phyloP scores from a whole-genome alignment of 768 basidiomycete genomes.

The Kwoniella heveanensis region DNA sequence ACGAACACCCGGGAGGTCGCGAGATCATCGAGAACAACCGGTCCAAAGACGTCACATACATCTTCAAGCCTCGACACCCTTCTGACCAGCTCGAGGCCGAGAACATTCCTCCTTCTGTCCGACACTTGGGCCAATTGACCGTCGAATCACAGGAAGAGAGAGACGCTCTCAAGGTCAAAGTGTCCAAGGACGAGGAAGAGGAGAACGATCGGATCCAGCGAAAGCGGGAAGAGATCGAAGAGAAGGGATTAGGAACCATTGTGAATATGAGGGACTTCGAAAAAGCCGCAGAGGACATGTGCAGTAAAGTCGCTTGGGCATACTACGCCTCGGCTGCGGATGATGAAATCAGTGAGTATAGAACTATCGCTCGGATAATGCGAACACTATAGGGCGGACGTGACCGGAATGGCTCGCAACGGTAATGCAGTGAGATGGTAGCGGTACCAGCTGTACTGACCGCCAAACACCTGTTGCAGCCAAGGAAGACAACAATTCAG shows the following conservation, averaged over 20 bases:
- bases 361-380: neutral
- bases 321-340: constrained; percentile 55
- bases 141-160: constrained; percentile 38
- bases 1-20: constrained; percentile 50
- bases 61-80: constrained; percentile 50
- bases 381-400: too few relatives aligned
- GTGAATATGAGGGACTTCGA: constrained; percentile 52
- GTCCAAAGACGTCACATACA: constrained; percentile 48
- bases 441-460: neutral
- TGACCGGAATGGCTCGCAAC: too few relatives aligned
- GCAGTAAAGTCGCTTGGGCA: constrained; percentile 54
- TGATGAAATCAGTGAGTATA: constrained; percentile 45
- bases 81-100: constrained; percentile 48
- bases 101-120: constrained; percentile 43
- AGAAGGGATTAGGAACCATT: constrained; percentile 41
- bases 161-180: constrained; percentile 34
- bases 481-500: constrained; percentile 53
- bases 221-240: constrained; percentile 39
- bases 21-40: constrained; percentile 46
- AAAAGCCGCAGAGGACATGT: constrained; percentile 53
- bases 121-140: constrained; percentile 38
- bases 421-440: too few relatives aligned
- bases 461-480: constrained; percentile 1
- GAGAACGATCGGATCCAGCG: constrained; percentile 32
- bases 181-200: constrained; percentile 40